Evolutionary conservation across 306 rosid genomes (phyloP).

Genomic region (Vigna trinervia): DNA sequence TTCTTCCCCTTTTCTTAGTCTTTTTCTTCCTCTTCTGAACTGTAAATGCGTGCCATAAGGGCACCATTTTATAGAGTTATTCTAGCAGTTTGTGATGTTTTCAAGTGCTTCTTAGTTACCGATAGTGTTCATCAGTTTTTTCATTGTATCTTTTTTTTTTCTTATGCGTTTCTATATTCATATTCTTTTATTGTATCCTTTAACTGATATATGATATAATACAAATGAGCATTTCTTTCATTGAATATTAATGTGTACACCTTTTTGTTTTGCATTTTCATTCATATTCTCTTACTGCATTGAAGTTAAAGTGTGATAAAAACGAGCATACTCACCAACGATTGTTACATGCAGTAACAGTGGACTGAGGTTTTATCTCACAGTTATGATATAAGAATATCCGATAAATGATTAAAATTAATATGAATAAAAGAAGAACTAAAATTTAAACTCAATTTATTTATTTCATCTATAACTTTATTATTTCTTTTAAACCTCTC

Average conservation of each 20-base stretch:
- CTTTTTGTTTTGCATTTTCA: not conserved
- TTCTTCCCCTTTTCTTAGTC: not conserved
- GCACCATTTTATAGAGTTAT: slow-evolving; percentile 47
- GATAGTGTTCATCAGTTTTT: slow-evolving; percentile 40
- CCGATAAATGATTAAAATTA: not conserved
- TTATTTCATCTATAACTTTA: too few relatives aligned
- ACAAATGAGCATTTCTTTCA: slow-evolving; percentile 31
- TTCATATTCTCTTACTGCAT: not conserved
- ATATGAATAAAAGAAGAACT: too few relatives aligned
- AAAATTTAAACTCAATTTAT: too few relatives aligned
- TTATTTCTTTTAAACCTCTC: too few relatives aligned
- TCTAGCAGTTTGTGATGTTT: slow-evolving; percentile 40
- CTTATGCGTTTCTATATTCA: slow-evolving; percentile 31
- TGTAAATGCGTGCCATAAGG: slow-evolving; percentile 48
- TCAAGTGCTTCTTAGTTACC: slow-evolving; percentile 39
- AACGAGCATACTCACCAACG: not conserved
- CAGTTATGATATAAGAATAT: not conserved
- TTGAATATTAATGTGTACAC: slow-evolving; percentile 9
- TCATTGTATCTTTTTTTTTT: slow-evolving; percentile 26
- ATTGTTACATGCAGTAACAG: not conserved
- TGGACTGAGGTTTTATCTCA: not conserved
- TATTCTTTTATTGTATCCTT: slow-evolving; percentile 53
- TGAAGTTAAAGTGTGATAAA: not conserved
- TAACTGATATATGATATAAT: slow-evolving; percentile 41
- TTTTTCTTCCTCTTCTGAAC: slow-evolving; percentile 18